These are phyloP conservation scores for Aspergillus thermomutatus DNA, from an alignment of 2,329 filamentous ascomycete species.

Conservation along the genomic window DNA sequence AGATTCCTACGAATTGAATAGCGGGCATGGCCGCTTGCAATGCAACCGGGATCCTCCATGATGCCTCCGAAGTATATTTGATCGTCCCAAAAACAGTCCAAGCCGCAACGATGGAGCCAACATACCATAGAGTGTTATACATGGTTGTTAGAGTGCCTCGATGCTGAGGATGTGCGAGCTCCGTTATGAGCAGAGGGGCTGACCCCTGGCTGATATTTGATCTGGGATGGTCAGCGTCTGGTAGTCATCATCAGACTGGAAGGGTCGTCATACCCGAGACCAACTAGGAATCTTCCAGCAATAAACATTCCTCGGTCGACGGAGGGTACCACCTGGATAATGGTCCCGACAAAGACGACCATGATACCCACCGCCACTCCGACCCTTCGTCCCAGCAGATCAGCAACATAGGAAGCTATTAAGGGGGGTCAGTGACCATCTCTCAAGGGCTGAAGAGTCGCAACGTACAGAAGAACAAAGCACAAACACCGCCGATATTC, in stretches of 20 bases:
- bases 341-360: too few relatives aligned
- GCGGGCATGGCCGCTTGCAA: conserved; percentile 7
- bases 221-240: conserved; percentile 8
- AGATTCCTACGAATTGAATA: conserved; percentile 11
- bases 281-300: conserved; percentile 16
- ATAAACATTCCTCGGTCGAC: too few relatives aligned
- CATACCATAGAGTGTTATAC: conserved; percentile 19
- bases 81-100: conserved; percentile 15
- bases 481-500: conserved; percentile 14
- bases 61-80: conserved; percentile 3
- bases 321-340: too few relatives aligned
- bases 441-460: too few relatives aligned
- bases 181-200: too few relatives aligned
- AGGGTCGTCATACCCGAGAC: conserved; percentile 10
- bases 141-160: conserved; percentile 17
- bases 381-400: too few relatives aligned
- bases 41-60: conserved; percentile 11
- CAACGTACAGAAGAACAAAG: too few relatives aligned
- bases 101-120: conserved; percentile 12
- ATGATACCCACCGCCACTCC: too few relatives aligned
- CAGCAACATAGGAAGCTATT: too few relatives aligned
- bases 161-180: too few relatives aligned
- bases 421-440: too few relatives aligned
- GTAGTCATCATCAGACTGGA: background rate
- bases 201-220: too few relatives aligned